Percentiles rank a stretch among this genome's conserved stretches.
Conservation (phyloP, 495 filamentous ascomycete genomes). For the Penicillium nucicola region DNA sequence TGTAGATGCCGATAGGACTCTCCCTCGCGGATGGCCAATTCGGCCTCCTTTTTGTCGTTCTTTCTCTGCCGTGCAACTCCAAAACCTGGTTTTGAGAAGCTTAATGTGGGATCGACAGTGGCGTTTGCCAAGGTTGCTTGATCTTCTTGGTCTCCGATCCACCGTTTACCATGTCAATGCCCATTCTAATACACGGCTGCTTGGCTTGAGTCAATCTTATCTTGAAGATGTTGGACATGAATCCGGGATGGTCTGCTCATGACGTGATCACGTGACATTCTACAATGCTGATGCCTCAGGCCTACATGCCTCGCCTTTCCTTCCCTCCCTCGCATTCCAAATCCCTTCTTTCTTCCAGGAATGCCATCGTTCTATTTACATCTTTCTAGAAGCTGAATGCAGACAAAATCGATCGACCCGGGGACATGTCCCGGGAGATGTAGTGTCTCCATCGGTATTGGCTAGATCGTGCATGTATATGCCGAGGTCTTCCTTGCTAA, state of each 20-base stretch:
- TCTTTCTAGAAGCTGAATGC: slow-evolving; percentile 1
- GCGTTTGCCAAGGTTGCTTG: background rate
- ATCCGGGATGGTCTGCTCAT: too few species aligned
- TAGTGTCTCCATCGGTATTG: slow-evolving; percentile 3
- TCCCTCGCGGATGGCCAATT: background rate
- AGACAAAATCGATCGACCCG: background rate
- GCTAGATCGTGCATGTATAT: background rate
- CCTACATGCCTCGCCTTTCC: too few species aligned
- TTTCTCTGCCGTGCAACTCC: background rate
- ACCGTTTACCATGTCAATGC: too few species aligned
- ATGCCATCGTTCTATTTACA: background rate
- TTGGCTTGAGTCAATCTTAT: too few species aligned
- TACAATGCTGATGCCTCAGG: too few species aligned
- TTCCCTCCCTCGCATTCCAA: background rate
- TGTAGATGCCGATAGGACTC: background rate
- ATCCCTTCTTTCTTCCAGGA: too few species aligned
- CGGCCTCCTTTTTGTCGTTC: background rate
- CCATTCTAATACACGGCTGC: too few species aligned
- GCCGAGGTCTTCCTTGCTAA: background rate
- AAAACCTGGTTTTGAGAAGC: slow-evolving; percentile 3
- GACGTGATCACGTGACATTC: too few species aligned
- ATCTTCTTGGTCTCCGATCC: background rate
- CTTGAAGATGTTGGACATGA: too few species aligned
- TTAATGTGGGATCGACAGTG: slow-evolving; percentile 3
- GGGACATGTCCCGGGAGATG: background rate